Conservation (phyloP, 2,329 filamentous ascomycete species). For the Aaosphaeria arxii region DNA sequence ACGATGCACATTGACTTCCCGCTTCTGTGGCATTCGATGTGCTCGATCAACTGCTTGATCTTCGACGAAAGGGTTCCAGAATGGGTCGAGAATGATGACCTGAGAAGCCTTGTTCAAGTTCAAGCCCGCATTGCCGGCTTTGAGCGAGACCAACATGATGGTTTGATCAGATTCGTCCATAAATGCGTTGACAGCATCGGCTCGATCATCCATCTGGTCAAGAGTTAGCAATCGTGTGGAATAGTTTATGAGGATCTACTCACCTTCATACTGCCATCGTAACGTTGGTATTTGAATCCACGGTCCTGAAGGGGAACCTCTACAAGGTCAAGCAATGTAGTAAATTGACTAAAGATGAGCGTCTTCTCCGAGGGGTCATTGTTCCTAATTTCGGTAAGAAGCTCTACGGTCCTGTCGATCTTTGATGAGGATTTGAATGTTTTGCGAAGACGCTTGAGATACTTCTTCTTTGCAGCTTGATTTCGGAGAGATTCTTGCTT, state of each 20-base stretch:
- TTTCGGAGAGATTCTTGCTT: constrained; percentile 66
- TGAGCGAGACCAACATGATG: constrained; percentile 75
- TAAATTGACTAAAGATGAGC: constrained; percentile 81
- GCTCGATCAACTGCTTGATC: constrained; percentile 89
- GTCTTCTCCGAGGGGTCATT: constrained; percentile 65
- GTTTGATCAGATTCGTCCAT: constrained; percentile 58
- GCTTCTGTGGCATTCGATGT: constrained; percentile 79
- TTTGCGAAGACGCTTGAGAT: constrained; percentile 65
- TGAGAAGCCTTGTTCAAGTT: constrained; percentile 81
- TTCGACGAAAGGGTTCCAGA: constrained; percentile 93
- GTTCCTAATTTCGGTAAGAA: constrained; percentile 54
- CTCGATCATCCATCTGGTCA: constrained; percentile 54
- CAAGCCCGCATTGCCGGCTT: constrained; percentile 79
- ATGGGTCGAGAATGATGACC: constrained; percentile 88
- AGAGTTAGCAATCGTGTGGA: too few relatives aligned
- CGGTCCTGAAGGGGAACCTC: constrained; percentile 67
- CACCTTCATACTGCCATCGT: constrained; percentile 70
- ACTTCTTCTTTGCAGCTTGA: constrained; percentile 63
- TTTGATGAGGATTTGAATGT: constrained; percentile 74
- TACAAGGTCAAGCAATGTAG: constrained; percentile 72
- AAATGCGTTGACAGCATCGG: constrained; percentile 66
- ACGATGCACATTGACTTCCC: constrained; percentile 74
- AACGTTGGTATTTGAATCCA: constrained; percentile 62
- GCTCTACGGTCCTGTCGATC: constrained; percentile 65
- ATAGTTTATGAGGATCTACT: too few relatives aligned